Conservation (phyloP, 768 basidiomycete genomes). For the Sarcodon sp. region DNA sequence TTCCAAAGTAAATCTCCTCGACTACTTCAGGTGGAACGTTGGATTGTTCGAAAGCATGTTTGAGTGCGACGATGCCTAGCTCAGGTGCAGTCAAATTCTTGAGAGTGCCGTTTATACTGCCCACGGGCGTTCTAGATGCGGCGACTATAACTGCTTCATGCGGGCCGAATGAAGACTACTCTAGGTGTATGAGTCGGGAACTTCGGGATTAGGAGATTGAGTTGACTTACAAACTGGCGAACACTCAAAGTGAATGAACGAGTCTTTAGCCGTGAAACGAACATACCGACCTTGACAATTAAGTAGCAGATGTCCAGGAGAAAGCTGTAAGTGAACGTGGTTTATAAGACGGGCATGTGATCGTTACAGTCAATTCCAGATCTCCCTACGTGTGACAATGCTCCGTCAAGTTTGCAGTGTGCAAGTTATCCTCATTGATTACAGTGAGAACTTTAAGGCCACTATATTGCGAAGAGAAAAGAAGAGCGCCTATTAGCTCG, state of each 20-base stretch:
- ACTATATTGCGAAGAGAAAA: too few relatives aligned
- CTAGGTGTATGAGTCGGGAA: constrained; percentile 22
- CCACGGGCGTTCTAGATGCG: constrained; percentile 89
- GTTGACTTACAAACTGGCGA: constrained; percentile 1
- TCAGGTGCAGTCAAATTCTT: constrained; percentile 85
- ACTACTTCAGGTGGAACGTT: constrained; percentile 69
- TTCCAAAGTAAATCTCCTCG: constrained; percentile 97
- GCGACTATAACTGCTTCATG: constrained; percentile 90
- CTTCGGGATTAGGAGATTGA: constrained; percentile 21
- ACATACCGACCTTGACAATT: constrained; percentile 1
- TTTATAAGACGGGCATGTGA: too few relatives aligned
- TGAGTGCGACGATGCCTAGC: constrained; percentile 81
- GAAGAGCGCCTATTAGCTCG: too few relatives aligned
- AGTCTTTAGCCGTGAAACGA: constrained; percentile 8
- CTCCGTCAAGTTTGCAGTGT: too few relatives aligned
- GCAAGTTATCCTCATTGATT: too few relatives aligned
- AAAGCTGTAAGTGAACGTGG: neutral
- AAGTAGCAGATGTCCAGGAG: neutral
- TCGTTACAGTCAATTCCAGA: too few relatives aligned
- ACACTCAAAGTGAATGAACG: neutral
- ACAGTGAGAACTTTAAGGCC: too few relatives aligned
- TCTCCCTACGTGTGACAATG: too few relatives aligned
- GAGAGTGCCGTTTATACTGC: constrained; percentile 82
- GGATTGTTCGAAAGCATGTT: constrained; percentile 75
- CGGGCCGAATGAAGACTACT: constrained; percentile 7